These are phyloP conservation scores for Hanseniaspora clermontiae DNA, from an alignment of 805 yeast species.

Conservation along the genomic window DNA sequence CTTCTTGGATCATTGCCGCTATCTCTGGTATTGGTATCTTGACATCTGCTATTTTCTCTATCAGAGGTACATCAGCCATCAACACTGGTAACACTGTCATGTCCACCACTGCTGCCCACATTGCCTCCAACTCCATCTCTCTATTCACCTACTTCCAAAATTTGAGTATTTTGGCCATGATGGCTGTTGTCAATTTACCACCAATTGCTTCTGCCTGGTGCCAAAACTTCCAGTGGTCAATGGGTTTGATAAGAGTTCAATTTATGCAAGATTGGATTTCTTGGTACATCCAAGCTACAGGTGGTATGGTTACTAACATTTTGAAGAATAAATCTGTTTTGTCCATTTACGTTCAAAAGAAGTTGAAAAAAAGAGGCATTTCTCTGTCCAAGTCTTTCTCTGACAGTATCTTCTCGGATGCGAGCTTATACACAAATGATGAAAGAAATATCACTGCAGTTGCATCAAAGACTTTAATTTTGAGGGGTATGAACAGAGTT, in stretches of 20 bases:
- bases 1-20: constrained; percentile 93
- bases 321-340: constrained; percentile 48
- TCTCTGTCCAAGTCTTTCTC: constrained; percentile 31
- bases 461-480: constrained; percentile 57
- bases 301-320: constrained; percentile 73
- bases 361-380: constrained; percentile 11
- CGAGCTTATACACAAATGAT: constrained; percentile 50
- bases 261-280: constrained; percentile 75
- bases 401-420: constrained; percentile 39
- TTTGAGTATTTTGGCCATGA: constrained; percentile 83
- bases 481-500: constrained; percentile 88
- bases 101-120: constrained; percentile 77
- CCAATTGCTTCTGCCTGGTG: constrained; percentile 98
- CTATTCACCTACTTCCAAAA: constrained; percentile 88
- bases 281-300: constrained; percentile 94
- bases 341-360: constrained; percentile 76
- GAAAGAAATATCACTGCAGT: constrained; percentile 49
- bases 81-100: constrained; percentile 7
- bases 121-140: constrained; percentile 91
- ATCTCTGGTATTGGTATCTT: constrained; percentile 77
- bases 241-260: constrained; percentile 68
- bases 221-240: constrained; percentile 90
- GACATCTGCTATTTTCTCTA: constrained; percentile 76
- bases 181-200: constrained; percentile 84
- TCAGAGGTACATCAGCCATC: constrained; percentile 59